A percentile compares a stretch with the other conserved stretches of the same genome.
Conservation (phyloP, 169 alveolate species). For the Plasmodium gaboni region DNA sequence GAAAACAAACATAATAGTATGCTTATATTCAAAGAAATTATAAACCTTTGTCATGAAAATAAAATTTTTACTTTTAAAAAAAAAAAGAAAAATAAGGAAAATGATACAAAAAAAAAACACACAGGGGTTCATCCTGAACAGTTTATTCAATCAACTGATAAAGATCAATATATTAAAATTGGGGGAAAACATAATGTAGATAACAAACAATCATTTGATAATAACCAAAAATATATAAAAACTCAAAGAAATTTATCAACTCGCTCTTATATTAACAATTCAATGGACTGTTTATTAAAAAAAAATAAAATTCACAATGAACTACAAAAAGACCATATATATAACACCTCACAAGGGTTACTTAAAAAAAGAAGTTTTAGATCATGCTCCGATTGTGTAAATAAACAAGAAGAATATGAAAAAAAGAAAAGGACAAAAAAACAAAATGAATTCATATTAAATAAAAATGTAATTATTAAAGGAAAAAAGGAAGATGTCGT, state of each 20-base stretch:
- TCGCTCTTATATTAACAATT: background rate
- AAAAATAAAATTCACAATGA: background rate
- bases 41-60: slow-evolving; percentile 29
- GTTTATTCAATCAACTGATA: too few relatives aligned
- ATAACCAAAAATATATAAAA: too few relatives aligned
- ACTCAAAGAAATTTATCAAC: background rate
- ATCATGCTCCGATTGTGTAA: background rate
- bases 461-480: too few relatives aligned
- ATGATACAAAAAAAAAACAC: background rate
- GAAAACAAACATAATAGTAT: slow-evolving; percentile 13
- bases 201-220: too few relatives aligned
- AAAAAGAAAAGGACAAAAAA: too few relatives aligned
- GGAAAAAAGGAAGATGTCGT: too few relatives aligned
- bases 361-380: slow-evolving; percentile 37
- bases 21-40: slow-evolving; percentile 31
- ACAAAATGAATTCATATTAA: too few relatives aligned
- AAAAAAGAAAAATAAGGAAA: background rate
- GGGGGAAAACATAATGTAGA: too few relatives aligned
- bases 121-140: too few relatives aligned
- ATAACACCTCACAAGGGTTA: background rate
- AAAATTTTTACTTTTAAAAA: slow-evolving; percentile 47
- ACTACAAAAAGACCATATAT: background rate
- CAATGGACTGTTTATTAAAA: background rate
- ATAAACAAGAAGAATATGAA: too few relatives aligned
- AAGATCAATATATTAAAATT: too few relatives aligned